Base-by-base conservation (phyloP, 352 stramenopile species). In the Globisporangium irregulare region DNA sequence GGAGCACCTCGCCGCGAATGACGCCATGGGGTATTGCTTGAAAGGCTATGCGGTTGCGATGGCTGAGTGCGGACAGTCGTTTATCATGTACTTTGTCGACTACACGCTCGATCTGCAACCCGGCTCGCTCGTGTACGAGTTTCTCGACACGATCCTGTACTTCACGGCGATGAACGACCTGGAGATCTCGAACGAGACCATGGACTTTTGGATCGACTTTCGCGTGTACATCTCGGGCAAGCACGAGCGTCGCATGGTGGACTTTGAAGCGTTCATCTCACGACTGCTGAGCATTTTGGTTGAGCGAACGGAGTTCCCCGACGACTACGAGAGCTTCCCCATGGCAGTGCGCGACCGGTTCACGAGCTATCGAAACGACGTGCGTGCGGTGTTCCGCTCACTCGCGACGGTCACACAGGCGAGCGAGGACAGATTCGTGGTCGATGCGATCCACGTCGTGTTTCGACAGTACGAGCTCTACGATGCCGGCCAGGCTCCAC, bases 181-280 rank as follows among this genome's bases (percentile, higher is more conserved):
- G 32, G 68, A 87, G 8, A 78, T 86, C 20, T 92, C 86, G 6
- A 92, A 92, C 56, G 83, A 87, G 66, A 94, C 82, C 22, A 94
- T 92, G 83, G 78, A 86, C 10, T 94, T 94, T 34, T 94, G 86
- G 86, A 89, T 94, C 68, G 78, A 89, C 43, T 93, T 94, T 41
- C 78, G 85, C 29, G 57, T 69, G 9, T 94, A 94, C 62, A 71
- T 94, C 36, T 91, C 81, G 9, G 86, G 86, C 46, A 94, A 94
- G 65, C 72, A 94, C 63, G 84, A 94, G 46, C 55, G 78, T n/a
- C 82, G 82, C 25, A 90, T 91, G 71, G 61, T 70, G 41, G 78
- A 80, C 12, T 93, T 92, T 63, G 84, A 92, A 59, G 70, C 77
- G 3, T 94, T 94, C 63, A 83, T 93, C 46, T 88, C 80, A 10